These are phyloP conservation scores for Paragyromitra xinjiangensis DNA, from an alignment of 495 filamentous ascomycete genomes.

Conservation along the genomic window DNA sequence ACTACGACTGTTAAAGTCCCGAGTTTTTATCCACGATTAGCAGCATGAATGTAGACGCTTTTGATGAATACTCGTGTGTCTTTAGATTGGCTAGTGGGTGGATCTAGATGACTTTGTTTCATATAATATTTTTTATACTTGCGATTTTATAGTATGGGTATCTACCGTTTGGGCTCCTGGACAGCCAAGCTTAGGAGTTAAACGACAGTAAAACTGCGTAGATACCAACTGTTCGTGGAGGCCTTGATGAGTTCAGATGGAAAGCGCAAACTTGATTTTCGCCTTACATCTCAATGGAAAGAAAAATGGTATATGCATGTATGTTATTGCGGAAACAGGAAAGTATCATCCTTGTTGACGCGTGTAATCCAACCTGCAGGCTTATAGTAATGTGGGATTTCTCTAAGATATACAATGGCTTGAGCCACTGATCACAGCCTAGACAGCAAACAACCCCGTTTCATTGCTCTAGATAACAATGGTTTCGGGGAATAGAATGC, in stretches of 20 bases:
- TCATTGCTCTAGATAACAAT: background rate
- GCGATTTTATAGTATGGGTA: too few species aligned
- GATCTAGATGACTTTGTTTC: too few species aligned
- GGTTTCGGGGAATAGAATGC: background rate
- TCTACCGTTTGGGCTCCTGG: too few species aligned
- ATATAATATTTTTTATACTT: too few species aligned
- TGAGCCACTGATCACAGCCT: background rate
- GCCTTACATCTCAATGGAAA: background rate
- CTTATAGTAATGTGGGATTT: background rate
- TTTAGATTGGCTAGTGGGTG: too few species aligned
- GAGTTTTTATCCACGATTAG: background rate
- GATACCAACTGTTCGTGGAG: too few species aligned
- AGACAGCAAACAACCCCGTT: background rate
- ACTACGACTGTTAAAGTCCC: background rate
- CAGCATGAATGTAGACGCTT: background rate
- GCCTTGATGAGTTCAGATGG: background rate
- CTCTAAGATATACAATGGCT: background rate
- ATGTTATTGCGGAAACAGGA: background rate
- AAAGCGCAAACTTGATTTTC: background rate
- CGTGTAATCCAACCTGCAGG: background rate
- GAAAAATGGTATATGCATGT: too few species aligned
- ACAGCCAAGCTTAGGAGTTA: too few species aligned
- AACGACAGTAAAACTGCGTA: too few species aligned
- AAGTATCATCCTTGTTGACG: background rate
- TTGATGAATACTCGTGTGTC: background rate